Evolutionary conservation across 164 flowering plant genomes (phyloP).

Genomic region (Chloranthus sessilifolius): DNA sequence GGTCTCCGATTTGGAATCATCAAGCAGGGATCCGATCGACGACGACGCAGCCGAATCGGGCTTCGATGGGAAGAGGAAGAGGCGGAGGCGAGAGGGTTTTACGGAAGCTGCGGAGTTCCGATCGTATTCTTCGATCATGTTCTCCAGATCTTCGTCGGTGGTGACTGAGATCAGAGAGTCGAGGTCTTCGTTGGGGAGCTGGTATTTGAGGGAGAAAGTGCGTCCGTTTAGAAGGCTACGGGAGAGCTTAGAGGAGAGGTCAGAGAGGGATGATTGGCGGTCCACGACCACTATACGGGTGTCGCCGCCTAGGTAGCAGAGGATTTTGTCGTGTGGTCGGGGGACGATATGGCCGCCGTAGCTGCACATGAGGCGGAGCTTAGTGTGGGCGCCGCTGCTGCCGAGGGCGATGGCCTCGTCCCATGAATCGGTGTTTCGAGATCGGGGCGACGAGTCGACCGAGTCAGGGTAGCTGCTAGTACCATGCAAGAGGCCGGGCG

Average conservation of each 20-base stretch:
- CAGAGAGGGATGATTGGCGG: constrained; percentile 52
- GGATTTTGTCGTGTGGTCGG: constrained; percentile 79
- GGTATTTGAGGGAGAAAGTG: constrained; percentile 67
- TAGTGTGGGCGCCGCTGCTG: constrained; percentile 13
- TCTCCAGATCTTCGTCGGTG: constrained; percentile 87
- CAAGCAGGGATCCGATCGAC: constrained; percentile 62
- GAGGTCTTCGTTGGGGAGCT: constrained; percentile 85
- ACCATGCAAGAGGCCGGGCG: constrained; percentile 11
- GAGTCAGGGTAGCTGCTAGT: constrained; percentile 45
- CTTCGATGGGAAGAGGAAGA: constrained; percentile 54
- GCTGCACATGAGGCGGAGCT: constrained; percentile 93
- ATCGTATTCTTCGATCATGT: constrained; percentile 95
- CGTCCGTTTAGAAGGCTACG: constrained; percentile 42
- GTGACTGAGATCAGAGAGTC: constrained; percentile 86
- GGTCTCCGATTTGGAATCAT: constrained; percentile 67
- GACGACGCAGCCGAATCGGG: constrained; percentile 57
- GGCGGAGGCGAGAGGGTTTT: constrained; percentile 45
- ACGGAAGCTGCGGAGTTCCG: constrained; percentile 27
- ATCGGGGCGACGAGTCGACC: constrained; percentile 54
- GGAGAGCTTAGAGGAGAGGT: constrained; percentile 54
- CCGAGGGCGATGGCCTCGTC: constrained; percentile 27
- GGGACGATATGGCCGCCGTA: constrained; percentile 93
- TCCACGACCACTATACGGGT: constrained; percentile 83
- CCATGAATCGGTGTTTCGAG: constrained; percentile 49
- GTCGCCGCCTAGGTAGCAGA: constrained; percentile 88